Evolutionary conservation across 352 stramenopile species (phyloP).

Genomic region (Plasmopara muralis): DNA sequence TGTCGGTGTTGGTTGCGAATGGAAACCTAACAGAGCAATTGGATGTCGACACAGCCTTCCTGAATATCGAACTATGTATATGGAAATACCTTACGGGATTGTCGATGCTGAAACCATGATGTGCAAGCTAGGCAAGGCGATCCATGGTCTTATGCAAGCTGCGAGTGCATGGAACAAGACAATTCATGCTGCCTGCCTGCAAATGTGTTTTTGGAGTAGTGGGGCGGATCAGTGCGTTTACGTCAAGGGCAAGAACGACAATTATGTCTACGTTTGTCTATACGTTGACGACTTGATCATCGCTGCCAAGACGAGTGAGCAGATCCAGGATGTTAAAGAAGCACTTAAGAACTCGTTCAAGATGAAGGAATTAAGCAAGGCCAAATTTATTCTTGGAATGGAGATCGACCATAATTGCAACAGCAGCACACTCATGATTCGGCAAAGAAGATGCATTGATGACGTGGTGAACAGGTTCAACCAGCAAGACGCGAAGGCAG

Average conservation of each 20-base stretch:
- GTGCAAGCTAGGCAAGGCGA: background rate
- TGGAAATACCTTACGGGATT: background rate
- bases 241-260: too few relatives aligned
- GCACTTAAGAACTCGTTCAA: slow-evolving; percentile 1
- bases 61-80: background rate
- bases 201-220: background rate
- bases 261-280: background rate
- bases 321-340: background rate
- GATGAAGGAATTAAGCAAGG: background rate
- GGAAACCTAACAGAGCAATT: background rate
- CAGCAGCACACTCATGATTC: background rate
- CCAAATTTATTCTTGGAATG: background rate
- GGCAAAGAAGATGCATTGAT: background rate
- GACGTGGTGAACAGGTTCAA: background rate
- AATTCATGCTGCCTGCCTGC: background rate
- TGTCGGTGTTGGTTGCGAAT: background rate
- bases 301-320: background rate
- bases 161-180: slow-evolving; percentile 2
- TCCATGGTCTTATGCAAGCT: background rate
- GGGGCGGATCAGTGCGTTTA: background rate
- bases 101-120: too few relatives aligned
- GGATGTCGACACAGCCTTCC: background rate
- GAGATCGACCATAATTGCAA: background rate
- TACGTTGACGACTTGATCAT: background rate
- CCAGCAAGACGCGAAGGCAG: background rate